phyloP scores from a whole-genome alignment of 1,284 basidiomycete genomes.

The Pseudozyma sp. region DNA sequence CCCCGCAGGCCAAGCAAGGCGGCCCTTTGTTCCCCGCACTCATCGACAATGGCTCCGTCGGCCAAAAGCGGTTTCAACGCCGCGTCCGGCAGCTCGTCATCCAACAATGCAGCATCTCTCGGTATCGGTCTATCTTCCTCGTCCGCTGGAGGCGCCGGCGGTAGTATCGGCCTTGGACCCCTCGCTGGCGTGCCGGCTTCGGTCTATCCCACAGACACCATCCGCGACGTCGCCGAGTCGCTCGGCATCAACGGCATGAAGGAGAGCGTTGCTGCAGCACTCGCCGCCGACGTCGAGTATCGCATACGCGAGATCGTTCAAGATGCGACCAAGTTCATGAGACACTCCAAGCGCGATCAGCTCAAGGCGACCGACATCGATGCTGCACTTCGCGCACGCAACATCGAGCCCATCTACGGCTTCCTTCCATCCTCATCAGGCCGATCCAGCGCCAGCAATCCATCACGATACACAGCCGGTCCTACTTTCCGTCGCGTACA shows the following conservation, averaged over 20 bases:
- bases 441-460: slow-evolving; percentile 25
- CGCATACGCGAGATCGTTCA: slow-evolving; percentile 92
- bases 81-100: slow-evolving; percentile 22
- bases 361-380: slow-evolving; percentile 91
- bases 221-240: slow-evolving; percentile 85
- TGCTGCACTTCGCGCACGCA: slow-evolving; percentile 89
- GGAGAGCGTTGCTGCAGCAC: slow-evolving; percentile 82
- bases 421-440: slow-evolving; percentile 55
- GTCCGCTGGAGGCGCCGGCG: slow-evolving; percentile 22
- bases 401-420: slow-evolving; percentile 78
- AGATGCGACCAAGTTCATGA: slow-evolving; percentile 97
- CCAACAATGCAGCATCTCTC: slow-evolving; percentile 28
- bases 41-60: slow-evolving; percentile 32
- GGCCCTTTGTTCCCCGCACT: not conserved
- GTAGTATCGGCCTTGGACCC: slow-evolving; percentile 39
- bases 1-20: not conserved
- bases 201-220: slow-evolving; percentile 65
- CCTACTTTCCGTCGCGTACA: slow-evolving; percentile 68
- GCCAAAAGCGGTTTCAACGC: slow-evolving; percentile 28
- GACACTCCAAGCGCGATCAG: slow-evolving; percentile 87
- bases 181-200: slow-evolving; percentile 47
- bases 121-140: slow-evolving; percentile 43
- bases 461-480: slow-evolving; percentile 42
- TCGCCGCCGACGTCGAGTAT: slow-evolving; percentile 97
- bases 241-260: slow-evolving; percentile 83